Percentiles rank a stretch among this genome's conserved stretches.
Conservation (phyloP, 768 basidiomycete genomes). For the Suillus variegatus region DNA sequence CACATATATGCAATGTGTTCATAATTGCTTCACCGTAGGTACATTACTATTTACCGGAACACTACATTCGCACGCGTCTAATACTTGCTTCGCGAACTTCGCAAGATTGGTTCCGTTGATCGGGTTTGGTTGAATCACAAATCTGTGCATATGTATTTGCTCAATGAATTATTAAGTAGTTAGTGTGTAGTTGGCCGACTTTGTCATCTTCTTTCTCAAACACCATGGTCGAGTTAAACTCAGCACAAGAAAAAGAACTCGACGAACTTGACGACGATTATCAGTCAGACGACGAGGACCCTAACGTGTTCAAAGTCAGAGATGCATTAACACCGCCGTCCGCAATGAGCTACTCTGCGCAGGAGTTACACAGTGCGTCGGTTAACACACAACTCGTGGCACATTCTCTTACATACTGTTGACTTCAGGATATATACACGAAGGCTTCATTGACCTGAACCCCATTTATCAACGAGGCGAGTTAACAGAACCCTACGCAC, state of each 20-base stretch:
- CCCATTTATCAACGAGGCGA: conserved; percentile 75
- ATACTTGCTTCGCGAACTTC: background rate
- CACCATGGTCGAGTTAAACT: conserved; percentile 19
- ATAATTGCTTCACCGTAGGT: conserved; percentile 1
- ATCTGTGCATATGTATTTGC: background rate
- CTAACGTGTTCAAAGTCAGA: conserved; percentile 44
- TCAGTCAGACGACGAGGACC: conserved; percentile 41
- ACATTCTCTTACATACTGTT: background rate
- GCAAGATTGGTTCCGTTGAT: background rate
- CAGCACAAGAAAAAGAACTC: conserved; percentile 38
- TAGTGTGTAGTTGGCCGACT: too few relatives aligned
- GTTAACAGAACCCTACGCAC: conserved; percentile 8
- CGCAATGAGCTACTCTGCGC: conserved; percentile 44
- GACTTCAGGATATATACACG: conserved; percentile 51
- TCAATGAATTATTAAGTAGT: background rate
- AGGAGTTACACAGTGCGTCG: conserved; percentile 47
- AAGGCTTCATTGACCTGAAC: conserved; percentile 67
- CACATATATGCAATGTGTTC: background rate
- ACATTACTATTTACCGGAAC: background rate
- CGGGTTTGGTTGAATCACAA: background rate
- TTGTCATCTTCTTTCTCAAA: background rate
- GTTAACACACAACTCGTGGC: background rate
- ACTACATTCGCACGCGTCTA: background rate
- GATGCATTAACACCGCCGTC: conserved; percentile 42
- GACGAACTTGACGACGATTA: conserved; percentile 50